Evolutionary conservation across 495 filamentous ascomycete genomes (phyloP).

Genomic region (Cairneyella variabilis): DNA sequence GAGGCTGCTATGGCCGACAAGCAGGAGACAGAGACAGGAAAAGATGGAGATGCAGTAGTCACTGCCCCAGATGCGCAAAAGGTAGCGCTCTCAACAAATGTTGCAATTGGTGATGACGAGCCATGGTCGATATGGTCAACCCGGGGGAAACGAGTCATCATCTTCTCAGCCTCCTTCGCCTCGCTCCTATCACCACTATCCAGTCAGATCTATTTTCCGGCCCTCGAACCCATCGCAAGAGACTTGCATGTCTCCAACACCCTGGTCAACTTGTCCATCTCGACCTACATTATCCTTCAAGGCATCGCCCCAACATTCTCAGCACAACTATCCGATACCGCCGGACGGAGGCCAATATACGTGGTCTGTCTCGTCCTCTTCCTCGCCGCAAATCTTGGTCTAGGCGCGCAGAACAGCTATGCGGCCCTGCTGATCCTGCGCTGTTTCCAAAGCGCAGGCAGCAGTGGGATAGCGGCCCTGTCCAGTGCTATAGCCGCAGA

Average conservation of each 20-base stretch:
- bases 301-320: neutral
- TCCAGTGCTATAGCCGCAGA: neutral
- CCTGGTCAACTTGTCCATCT: neutral
- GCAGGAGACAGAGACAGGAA: neutral
- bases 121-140: neutral
- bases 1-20: neutral
- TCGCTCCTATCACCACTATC: neutral
- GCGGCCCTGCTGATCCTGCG: neutral
- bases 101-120: neutral
- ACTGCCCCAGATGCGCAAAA: neutral
- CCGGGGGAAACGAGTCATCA: neutral
- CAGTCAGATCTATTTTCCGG: neutral
- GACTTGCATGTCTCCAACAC: neutral
- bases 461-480: neutral
- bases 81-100: neutral
- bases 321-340: neutral
- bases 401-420: neutral
- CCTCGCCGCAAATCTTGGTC: neutral
- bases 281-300: neutral
- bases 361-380: neutral
- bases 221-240: neutral
- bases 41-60: neutral
- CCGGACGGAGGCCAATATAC: neutral
- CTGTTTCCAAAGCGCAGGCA: neutral
- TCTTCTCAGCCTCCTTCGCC: neutral